These are phyloP conservation scores for Calycina herbarum DNA, from an alignment of 2,329 filamentous ascomycete species.

Conservation along the genomic window DNA sequence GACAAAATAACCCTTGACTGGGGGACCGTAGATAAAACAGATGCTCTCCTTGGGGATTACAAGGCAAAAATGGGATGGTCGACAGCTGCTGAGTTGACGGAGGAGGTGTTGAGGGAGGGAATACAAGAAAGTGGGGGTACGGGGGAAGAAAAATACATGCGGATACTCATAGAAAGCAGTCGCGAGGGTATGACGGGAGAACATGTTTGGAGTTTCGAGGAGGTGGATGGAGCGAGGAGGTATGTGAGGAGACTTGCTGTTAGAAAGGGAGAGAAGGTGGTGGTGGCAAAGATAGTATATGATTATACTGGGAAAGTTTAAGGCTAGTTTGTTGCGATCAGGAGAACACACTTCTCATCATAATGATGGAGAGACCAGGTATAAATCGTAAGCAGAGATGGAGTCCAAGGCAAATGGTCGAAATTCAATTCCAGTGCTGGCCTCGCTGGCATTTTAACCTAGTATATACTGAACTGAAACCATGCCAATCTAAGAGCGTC, in stretches of 20 bases:
- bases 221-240: background rate
- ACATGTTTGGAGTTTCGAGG: background rate
- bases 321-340: background rate
- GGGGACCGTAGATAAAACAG: background rate
- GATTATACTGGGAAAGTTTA: background rate
- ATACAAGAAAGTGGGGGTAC: background rate
- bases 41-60: background rate
- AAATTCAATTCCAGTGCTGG: too few relatives aligned
- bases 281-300: background rate
- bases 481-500: background rate
- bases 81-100: background rate
- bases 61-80: slow-evolving; percentile 2
- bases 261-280: background rate
- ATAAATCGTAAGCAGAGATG: too few relatives aligned
- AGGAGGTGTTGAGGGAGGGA: background rate
- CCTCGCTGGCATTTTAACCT: too few relatives aligned
- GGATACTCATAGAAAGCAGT: background rate
- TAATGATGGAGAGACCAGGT: background rate
- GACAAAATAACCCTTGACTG: background rate
- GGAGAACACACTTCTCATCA: too few relatives aligned
- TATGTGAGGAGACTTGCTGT: background rate
- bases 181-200: background rate
- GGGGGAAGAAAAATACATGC: background rate
- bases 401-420: too few relatives aligned
- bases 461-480: too few relatives aligned